phyloP scores from a whole-genome alignment of 768 basidiomycete species.

The Fomitopsis serialis region DNA sequence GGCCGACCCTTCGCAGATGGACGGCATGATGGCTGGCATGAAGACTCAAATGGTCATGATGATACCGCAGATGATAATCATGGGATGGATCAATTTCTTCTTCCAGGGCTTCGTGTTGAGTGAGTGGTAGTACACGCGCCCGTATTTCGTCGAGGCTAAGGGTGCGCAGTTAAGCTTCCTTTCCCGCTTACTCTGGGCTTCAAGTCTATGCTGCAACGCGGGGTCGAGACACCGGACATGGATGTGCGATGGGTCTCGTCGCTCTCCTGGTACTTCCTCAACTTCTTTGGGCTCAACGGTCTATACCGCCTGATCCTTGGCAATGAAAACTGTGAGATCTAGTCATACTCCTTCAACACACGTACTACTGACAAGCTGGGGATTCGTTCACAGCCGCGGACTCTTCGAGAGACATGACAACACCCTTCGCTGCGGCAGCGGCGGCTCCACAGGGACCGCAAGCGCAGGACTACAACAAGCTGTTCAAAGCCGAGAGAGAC shows the following conservation, averaged over 20 bases:
- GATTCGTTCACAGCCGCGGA: slow-evolving; percentile 56
- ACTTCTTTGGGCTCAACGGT: slow-evolving; percentile 96
- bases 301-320: slow-evolving; percentile 92
- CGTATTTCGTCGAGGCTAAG: background rate
- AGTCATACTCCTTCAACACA: background rate
- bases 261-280: slow-evolving; percentile 98
- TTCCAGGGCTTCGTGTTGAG: slow-evolving; percentile 98
- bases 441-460: slow-evolving; percentile 42
- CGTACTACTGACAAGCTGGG: slow-evolving; percentile 10
- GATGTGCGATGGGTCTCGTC: slow-evolving; percentile 99
- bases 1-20: slow-evolving; percentile 88
- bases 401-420: slow-evolving; percentile 67
- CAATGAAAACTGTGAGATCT: slow-evolving; percentile 70
- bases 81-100: slow-evolving; percentile 99
- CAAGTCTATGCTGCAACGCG: slow-evolving; percentile 96
- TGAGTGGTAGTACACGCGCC: slow-evolving; percentile 40
- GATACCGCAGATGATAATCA: slow-evolving; percentile 97
- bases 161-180: slow-evolving; percentile 77
- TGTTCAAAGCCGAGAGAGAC: slow-evolving; percentile 89
- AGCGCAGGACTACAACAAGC: slow-evolving; percentile 81
- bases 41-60: slow-evolving; percentile 99
- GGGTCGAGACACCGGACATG: slow-evolving; percentile 93
- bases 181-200: slow-evolving; percentile 96
- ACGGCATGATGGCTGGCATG: slow-evolving; percentile 98
- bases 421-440: slow-evolving; percentile 56